These are phyloP conservation scores for Solanum bulbocastanum DNA, from an alignment of 257 asterid species.

Conservation along the genomic window DNA sequence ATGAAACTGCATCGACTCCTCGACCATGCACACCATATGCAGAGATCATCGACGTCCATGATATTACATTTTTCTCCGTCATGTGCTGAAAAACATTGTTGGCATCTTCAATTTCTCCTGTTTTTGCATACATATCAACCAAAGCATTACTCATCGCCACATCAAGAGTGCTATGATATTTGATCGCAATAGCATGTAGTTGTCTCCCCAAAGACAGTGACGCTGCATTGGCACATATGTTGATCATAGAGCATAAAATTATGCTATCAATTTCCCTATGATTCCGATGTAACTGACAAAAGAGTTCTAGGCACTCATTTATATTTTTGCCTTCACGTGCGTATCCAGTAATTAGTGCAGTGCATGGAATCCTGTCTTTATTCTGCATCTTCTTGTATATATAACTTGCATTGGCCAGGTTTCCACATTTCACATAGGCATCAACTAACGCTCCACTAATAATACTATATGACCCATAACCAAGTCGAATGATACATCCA, in stretches of 20 bases:
- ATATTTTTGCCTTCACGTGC: slow-evolving; percentile 24
- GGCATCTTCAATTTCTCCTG: slow-evolving; percentile 41
- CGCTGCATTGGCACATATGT: slow-evolving; percentile 33
- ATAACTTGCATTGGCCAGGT: slow-evolving; percentile 22
- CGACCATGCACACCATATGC: slow-evolving; percentile 41
- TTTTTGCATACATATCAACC: slow-evolving; percentile 59
- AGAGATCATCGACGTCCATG: slow-evolving; percentile 51
- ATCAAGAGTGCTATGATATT: slow-evolving; percentile 20
- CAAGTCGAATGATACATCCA: slow-evolving; percentile 25
- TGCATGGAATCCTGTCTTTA: slow-evolving; percentile 42
- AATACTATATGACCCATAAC: slow-evolving; percentile 22
- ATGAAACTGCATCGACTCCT: slow-evolving; percentile 31
- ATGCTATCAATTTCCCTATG: slow-evolving; percentile 18
- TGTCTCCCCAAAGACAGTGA: slow-evolving; percentile 37
- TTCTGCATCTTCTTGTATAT: slow-evolving; percentile 27
- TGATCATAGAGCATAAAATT: slow-evolving; percentile 39
- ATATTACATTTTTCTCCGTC: slow-evolving; percentile 33
- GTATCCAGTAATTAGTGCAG: slow-evolving; percentile 46
- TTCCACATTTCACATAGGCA: slow-evolving; percentile 43
- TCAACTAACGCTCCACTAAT: slow-evolving; percentile 31
- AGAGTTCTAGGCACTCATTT: slow-evolving; percentile 21
- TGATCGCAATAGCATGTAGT: slow-evolving; percentile 24
- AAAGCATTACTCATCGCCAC: slow-evolving; percentile 30
- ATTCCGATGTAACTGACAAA: slow-evolving; percentile 14
- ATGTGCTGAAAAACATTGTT: slow-evolving; percentile 33